Evolutionary conservation across 331 rosid species (phyloP).

Genomic region (Malus hybrid): DNA sequence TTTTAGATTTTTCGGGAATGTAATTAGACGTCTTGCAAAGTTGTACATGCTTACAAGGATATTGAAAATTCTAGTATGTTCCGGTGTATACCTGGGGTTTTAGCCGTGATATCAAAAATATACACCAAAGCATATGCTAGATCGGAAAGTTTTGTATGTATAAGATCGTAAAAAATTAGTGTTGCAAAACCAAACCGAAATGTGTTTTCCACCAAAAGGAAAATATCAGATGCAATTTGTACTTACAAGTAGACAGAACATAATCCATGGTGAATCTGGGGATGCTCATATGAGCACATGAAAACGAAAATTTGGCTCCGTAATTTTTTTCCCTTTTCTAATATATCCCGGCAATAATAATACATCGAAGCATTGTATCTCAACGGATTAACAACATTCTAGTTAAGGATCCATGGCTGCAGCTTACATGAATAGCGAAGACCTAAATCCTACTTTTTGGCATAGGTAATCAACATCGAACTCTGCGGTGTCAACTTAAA

Average conservation of each 20-base stretch:
- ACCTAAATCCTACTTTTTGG: constrained; percentile 58
- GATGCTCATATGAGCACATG: not conserved
- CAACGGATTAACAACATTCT: not conserved
- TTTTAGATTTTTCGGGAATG: no score
- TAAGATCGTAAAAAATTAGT: no score
- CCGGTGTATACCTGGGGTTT: no score
- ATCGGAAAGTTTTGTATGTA: not conserved
- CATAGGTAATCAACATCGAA: constrained; percentile 89
- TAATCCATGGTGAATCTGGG: not conserved
- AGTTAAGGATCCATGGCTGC: not conserved
- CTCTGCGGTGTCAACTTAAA: constrained; percentile 89
- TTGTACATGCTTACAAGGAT: not conserved
- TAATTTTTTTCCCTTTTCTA: not conserved
- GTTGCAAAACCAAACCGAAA: not conserved
- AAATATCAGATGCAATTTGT: not conserved
- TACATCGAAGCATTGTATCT: not conserved
- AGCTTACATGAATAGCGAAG: not conserved
- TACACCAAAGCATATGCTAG: not conserved
- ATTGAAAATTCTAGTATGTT: no score
- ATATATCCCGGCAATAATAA: not conserved
- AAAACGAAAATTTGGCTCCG: not conserved
- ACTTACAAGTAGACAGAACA: not conserved
- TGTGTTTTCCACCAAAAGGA: not conserved
- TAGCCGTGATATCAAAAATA: not conserved
- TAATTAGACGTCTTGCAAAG: not conserved